A percentile compares a stretch with the other conserved stretches of the same genome.
Conservation (phyloP, 352 stramenopile genomes). For the Pythium guiyangense region DNA sequence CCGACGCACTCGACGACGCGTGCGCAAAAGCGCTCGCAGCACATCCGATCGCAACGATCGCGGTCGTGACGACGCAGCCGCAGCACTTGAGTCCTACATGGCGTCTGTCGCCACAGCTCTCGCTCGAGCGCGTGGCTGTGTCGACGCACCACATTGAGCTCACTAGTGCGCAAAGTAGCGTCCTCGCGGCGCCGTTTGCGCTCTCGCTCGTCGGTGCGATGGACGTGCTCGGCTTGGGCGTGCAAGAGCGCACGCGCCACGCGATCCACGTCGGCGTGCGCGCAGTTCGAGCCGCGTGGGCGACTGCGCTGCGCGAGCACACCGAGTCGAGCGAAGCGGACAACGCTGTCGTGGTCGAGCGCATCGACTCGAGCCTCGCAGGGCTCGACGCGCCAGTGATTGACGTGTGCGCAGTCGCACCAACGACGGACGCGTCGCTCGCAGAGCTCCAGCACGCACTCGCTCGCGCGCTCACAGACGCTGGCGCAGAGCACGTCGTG, state of each 20-base stretch:
- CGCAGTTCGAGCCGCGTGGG: conserved; percentile 1
- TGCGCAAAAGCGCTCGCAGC: not conserved
- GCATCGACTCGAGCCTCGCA: conserved; percentile 31
- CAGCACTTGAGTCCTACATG: conserved; percentile 5
- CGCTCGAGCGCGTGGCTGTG: too few relatives aligned
- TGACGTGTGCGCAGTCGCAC: conserved; percentile 20
- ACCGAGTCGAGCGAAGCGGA: conserved; percentile 1
- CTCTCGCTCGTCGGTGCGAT: conserved; percentile 10
- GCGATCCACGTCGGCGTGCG: conserved; percentile 5
- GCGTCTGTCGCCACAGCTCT: not conserved
- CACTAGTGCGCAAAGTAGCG: too few relatives aligned
- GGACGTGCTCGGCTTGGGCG: conserved; percentile 9
- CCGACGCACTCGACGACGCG: conserved; percentile 5
- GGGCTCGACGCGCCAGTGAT: conserved; percentile 21
- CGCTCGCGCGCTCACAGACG: not conserved
- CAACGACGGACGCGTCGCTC: conserved; percentile 6
- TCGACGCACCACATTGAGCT: too few relatives aligned
- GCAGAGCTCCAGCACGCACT: not conserved
- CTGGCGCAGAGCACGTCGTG: conserved; percentile 4
- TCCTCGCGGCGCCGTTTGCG: conserved; percentile 8
- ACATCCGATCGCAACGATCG: conserved; percentile 15
- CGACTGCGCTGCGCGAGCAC: conserved; percentile 1
- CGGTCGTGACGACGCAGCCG: conserved; percentile 20
- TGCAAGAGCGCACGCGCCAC: conserved; percentile 13
- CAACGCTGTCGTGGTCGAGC: conserved; percentile 8